phyloP scores from a whole-genome alignment of 345 rosid genomes.

The Mangifera indica region DNA sequence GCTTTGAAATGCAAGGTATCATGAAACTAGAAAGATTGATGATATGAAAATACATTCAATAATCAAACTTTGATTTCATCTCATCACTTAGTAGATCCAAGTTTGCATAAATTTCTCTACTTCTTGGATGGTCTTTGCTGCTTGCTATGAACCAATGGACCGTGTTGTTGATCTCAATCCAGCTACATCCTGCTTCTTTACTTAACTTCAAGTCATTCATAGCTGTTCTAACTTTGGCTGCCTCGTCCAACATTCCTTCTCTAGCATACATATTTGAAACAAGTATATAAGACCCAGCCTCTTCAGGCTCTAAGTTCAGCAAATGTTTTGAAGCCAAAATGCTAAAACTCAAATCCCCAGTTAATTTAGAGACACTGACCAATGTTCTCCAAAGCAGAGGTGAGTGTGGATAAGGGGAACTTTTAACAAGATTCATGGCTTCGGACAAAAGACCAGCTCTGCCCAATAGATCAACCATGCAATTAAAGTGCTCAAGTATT shows the following conservation, averaged over 20 bases:
- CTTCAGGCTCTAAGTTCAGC: conserved; percentile 33
- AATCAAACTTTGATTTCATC: conserved; percentile 15
- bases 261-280: conserved; percentile 33
- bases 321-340: conserved; percentile 28
- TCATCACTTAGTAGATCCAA: conserved; percentile 30
- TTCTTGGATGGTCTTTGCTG: conserved; percentile 28
- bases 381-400: conserved; percentile 35
- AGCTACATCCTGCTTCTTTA: conserved; percentile 35
- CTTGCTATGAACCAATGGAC: conserved; percentile 32
- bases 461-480: conserved; percentile 37
- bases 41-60: conserved; percentile 15
- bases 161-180: conserved; percentile 36
- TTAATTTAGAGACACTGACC: conserved; percentile 28
- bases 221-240: conserved; percentile 27
- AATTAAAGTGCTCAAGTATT: conserved; percentile 33
- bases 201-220: conserved; percentile 34
- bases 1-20: neutral
- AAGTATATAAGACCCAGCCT: conserved; percentile 33
- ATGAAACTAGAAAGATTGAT: neutral
- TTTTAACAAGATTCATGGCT: conserved; percentile 30
- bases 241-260: conserved; percentile 25
- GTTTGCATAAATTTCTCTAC: conserved; percentile 32
- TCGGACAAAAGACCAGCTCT: conserved; percentile 25
- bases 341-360: conserved; percentile 19
- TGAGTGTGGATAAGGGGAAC: conserved; percentile 23